Evolutionary conservation across 169 alveolate genomes (phyloP), one percentile per base, ranked within the genome.

Genomic region (Cryptosporidium meleagridis): DNA sequence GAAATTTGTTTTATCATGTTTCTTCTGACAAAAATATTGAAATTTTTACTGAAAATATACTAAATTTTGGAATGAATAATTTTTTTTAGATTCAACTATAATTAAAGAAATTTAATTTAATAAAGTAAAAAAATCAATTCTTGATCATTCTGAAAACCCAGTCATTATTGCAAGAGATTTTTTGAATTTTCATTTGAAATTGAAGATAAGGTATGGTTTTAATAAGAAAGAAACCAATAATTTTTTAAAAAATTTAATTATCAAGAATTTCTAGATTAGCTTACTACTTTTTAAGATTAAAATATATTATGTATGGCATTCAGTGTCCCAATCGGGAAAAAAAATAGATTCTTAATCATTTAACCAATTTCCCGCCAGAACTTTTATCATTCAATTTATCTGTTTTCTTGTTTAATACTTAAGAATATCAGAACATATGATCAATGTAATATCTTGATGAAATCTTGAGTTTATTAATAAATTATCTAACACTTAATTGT

Each of bases 11-110:
- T 62, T 10, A 23, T 62, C 53, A 45, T 31, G 39, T 62, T 33
- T 59, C 73, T 14, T 80, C 80, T 26, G 41, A 31, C 33, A 31
- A 80, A 12, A 51, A 80, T 44, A 45, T 59, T 0, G 16, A 44
- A 21, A 45, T 10, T 18, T 5, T 80, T 1, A 10, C 69, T 14
- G 65, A 8, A 31, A 62, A 80, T 33, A 18, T 62, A 21, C 75
- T 80, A 55, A 62, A 29, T 80, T 62, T 31, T 62, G 73, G 73
- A 75, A 80, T 0, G 51, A 80, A 2, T 44, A 68, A 65, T 62
- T 80, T 31, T 62, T 45, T n/a, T 29, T 45, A 0, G 14, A n/a
- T 3, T 73, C 69, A 3, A 29, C 1, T 29, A 23, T 10, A 9
- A 80, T 80, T 65, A 44, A 41, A 14, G 18, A 41, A 8, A 14